These are phyloP conservation scores for Porpolomopsis calyptriformis DNA, from an alignment of 768 basidiomycete species.

Conservation along the genomic window DNA sequence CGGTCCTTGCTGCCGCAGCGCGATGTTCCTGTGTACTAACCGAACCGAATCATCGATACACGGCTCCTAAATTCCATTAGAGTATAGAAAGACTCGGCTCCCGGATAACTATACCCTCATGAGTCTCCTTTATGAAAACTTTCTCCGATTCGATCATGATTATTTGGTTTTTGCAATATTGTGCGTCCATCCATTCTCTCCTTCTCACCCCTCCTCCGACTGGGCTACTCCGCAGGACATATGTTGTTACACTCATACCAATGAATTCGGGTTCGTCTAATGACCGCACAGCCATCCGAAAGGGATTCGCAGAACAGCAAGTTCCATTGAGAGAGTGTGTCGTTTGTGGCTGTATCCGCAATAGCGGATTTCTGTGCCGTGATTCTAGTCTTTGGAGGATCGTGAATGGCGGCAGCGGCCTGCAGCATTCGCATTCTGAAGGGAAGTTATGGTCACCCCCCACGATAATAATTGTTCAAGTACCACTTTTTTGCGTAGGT, in stretches of 20 bases:
- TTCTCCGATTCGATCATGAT: not conserved
- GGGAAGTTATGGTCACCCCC: not conserved
- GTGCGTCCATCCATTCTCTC: not conserved
- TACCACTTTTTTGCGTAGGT: no score
- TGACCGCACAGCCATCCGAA: not conserved
- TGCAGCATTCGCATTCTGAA: no score
- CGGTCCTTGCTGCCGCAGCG: conserved; percentile 58
- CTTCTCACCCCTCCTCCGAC: not conserved
- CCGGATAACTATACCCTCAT: no score
- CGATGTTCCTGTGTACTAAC: conserved; percentile 52
- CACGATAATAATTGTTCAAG: no score
- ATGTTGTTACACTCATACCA: not conserved
- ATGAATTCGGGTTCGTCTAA: not conserved
- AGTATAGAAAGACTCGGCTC: conserved; percentile 10
- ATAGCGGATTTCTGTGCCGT: not conserved
- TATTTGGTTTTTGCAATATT: not conserved
- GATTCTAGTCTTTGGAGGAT: not conserved
- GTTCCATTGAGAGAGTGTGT: no score
- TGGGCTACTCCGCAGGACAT: not conserved
- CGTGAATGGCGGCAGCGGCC: not conserved
- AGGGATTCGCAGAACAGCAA: not conserved
- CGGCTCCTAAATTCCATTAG: conserved; percentile 20
- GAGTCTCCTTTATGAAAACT: not conserved
- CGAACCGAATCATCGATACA: conserved; percentile 52
- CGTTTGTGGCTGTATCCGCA: not conserved